Percentiles rank a stretch among this genome's conserved stretches.
These are phyloP conservation scores for Wilcoxina mikolae DNA, from an alignment of 495 filamentous ascomycete genomes.

Conservation along the genomic window DNA sequence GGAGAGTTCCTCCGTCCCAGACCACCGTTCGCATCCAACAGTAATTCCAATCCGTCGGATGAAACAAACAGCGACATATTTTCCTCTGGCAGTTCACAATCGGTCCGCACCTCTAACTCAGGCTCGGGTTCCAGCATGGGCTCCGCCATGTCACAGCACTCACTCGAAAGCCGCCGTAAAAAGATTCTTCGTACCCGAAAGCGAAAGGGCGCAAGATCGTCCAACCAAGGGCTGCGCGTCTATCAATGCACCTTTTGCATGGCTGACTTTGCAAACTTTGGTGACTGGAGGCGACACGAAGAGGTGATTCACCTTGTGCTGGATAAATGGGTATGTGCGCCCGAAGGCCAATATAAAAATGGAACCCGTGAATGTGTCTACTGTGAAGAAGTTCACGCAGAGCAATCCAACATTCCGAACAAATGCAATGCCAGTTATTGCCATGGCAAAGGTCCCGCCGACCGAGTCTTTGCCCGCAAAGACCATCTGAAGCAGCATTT, in stretches of 20 bases:
- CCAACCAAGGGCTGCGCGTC: background rate
- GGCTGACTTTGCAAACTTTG: constrained; percentile 8
- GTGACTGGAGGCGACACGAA: constrained; percentile 10
- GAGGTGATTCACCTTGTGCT: constrained; percentile 5
- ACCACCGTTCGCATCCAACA: constrained; percentile 4
- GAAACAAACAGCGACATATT: background rate
- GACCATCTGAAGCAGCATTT: constrained; percentile 10
- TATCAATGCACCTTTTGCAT: constrained; percentile 11
- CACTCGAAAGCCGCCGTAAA: constrained; percentile 2
- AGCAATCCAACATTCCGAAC: constrained; percentile 4
- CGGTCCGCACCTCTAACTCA: constrained; percentile 2
- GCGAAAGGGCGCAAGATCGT: background rate
- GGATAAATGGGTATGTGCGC: constrained; percentile 7
- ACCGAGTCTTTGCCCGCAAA: constrained; percentile 6
- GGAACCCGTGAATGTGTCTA: constrained; percentile 6
- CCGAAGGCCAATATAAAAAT: constrained; percentile 1
- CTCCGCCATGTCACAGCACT: constrained; percentile 7
- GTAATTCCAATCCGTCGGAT: constrained; percentile 5
- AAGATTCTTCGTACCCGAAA: constrained; percentile 1
- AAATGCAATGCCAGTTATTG: constrained; percentile 5
- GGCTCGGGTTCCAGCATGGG: constrained; percentile 3
- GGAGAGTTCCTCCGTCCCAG: background rate
- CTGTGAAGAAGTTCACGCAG: constrained; percentile 3
- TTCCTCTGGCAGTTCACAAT: background rate
- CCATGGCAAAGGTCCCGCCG: background rate